Percentiles rank a stretch among this genome's conserved stretches.
These are phyloP conservation scores for Panicum virgatum DNA, from an alignment of 202 grass and related monocot genomes.

Conservation along the genomic window DNA sequence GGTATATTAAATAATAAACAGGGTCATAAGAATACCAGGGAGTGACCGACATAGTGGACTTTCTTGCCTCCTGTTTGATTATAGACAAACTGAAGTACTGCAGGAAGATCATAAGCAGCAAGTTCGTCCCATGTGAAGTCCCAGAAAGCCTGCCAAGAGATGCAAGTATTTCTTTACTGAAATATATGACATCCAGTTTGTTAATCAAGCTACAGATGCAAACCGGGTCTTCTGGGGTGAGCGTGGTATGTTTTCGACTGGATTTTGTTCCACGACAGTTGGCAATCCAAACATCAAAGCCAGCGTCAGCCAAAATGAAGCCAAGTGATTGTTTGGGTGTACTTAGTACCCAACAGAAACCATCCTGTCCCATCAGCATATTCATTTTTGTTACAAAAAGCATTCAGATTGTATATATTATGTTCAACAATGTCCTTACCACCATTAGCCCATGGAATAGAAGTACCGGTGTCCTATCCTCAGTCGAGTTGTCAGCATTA, in stretches of 20 bases:
- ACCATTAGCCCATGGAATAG: conserved; percentile 63
- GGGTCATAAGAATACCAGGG: conserved; percentile 45
- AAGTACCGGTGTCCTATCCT: conserved; percentile 43
- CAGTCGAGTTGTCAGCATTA: not conserved
- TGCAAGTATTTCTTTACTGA: not conserved
- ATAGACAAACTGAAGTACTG: conserved; percentile 50
- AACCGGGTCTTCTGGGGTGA: conserved; percentile 49
- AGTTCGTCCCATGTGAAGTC: conserved; percentile 64
- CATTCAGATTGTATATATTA: conserved; percentile 16
- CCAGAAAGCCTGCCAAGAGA: conserved; percentile 61
- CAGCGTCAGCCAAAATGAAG: conserved; percentile 63
- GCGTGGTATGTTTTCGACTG: conserved; percentile 53
- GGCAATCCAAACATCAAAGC: conserved; percentile 78
- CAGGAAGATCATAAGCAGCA: conserved; percentile 68
- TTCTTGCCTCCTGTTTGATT: conserved; percentile 48
- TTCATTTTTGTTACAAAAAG: conserved; percentile 13
- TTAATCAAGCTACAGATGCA: conserved; percentile 32
- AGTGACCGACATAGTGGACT: conserved; percentile 68
- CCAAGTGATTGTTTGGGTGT: conserved; percentile 59
- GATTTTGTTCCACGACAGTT: conserved; percentile 62
- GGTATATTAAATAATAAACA: conserved; percentile 34
- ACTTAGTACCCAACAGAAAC: conserved; percentile 54
- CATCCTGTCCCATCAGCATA: conserved; percentile 50
- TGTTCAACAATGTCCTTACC: conserved; percentile 47
- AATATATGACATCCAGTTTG: conserved; percentile 19